A percentile compares a stretch with the other conserved stretches of the same genome.
Conservation (phyloP, 305 asterid genomes). For the Fraxinus greggii region DNA sequence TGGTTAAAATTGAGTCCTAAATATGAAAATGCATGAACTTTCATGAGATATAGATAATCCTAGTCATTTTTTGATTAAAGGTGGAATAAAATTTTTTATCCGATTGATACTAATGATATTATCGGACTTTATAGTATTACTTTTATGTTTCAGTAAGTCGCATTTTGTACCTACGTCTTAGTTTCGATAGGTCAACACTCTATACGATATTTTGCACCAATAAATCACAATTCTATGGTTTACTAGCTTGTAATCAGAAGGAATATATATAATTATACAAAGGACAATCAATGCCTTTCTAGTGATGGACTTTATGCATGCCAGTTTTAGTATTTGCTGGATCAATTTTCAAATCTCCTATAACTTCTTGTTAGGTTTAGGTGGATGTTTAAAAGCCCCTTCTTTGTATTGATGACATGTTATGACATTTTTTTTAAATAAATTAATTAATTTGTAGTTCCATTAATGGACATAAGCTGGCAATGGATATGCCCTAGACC, state of each 20-base stretch:
- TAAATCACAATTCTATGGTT: too few species aligned
- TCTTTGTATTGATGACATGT: background rate
- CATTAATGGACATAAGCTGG: slow-evolving; percentile 4
- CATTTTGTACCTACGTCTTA: too few species aligned
- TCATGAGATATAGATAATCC: background rate
- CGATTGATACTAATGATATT: background rate
- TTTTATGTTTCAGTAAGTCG: background rate
- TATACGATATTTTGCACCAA: background rate
- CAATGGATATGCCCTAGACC: slow-evolving; percentile 14
- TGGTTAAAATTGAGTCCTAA: too few species aligned
- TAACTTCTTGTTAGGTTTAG: background rate
- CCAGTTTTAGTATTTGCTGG: background rate
- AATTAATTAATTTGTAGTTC: background rate
- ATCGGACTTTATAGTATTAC: too few species aligned
- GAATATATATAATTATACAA: too few species aligned
- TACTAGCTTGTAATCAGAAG: too few species aligned
- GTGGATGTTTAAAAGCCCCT: background rate
- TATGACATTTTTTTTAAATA: background rate
- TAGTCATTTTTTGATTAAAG: too few species aligned
- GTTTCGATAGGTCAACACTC: background rate
- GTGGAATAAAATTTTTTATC: background rate
- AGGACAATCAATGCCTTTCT: background rate
- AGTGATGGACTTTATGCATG: background rate
- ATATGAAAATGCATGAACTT: background rate
- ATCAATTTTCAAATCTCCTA: background rate